Evolutionary conservation across 2,329 filamentous ascomycete species (phyloP), one percentile per base, ranked within the genome.

Genomic region (Colletotrichum liaoningense): DNA sequence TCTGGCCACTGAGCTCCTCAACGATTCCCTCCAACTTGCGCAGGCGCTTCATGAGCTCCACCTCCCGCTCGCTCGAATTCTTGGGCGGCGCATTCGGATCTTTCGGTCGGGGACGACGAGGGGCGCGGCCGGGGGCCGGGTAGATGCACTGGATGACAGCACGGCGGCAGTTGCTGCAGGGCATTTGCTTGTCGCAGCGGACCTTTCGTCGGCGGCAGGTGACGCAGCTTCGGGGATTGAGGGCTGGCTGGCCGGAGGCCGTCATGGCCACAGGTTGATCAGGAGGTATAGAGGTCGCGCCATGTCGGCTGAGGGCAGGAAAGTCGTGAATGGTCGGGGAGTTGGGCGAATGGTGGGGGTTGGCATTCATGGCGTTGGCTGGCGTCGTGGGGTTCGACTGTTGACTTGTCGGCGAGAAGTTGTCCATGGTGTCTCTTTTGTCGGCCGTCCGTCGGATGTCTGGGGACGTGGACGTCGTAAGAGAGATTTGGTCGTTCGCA

Each of bases 21-120:
- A 95, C 93, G 33, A 95, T 94, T 57, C 92, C 92, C 80, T 95
- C 93, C 30, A 95, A 83, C 80, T 93, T 92, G 74, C 91, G 86
- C 79, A 95, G 80, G 14, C 93, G 86, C 81, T 94, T 93, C 81
- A 95, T 86, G 73, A 95, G 84, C 83, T 95, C 93, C 55, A 88
- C 84, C 81, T 93, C 91, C 58, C 90, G 86, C 79, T 91, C 89
- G 78, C 87, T 91, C 69, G 89, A 88, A 66, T 86, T 88, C 77
- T 89, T 89, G n/a, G 86, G 82, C 24, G 86, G 84, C 65, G 90
- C 90, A 78, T 93, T 92, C 6, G 90, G 89, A 58, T 93, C 89
- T 79, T 92, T 93, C 35, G 88, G 85, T 22, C 92, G 88, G 73
- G 89, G 88, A 77, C 93, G 91, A 55, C 93, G 87, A 11, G 93